Evolutionary conservation across 441 rosid species (phyloP).

Genomic region (Viola pubescens): DNA sequence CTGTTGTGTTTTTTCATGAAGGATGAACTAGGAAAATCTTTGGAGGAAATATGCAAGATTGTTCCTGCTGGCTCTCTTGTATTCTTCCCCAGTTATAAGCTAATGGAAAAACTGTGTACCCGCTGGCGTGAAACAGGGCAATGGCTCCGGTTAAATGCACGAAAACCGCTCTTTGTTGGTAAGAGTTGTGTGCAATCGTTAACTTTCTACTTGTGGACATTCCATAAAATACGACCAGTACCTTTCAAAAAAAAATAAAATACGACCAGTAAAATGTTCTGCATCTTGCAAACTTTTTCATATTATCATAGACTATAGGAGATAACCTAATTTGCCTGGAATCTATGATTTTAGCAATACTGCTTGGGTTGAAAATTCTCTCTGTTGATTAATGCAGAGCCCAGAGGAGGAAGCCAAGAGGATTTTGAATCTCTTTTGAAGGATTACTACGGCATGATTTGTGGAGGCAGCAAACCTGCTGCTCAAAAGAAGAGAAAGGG

Average conservation of each 20-base stretch:
- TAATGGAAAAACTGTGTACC: constrained; percentile 81
- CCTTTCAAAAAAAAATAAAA: too few species aligned
- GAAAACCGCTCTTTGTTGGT: constrained; percentile 73
- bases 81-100: constrained; percentile 96
- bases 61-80: constrained; percentile 91
- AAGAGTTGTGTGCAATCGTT: constrained; percentile 14
- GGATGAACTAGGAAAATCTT: constrained; percentile 86
- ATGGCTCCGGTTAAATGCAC: constrained; percentile 70
- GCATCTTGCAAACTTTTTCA: too few species aligned
- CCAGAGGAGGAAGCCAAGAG: constrained; percentile 82
- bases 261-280: too few species aligned
- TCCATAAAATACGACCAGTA: too few species aligned
- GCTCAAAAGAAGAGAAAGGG: constrained; percentile 46
- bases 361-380: constrained; percentile 15
- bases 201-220: not conserved
- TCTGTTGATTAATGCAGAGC: constrained; percentile 47
- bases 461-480: constrained; percentile 29
- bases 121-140: constrained; percentile 96
- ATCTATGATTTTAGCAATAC: not conserved
- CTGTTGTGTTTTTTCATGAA: constrained; percentile 27
- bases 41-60: constrained; percentile 74
- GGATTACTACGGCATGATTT: constrained; percentile 60
- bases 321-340: not conserved
- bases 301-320: too few species aligned
- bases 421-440: constrained; percentile 76